phyloP scores from a whole-genome alignment of 2,329 filamentous ascomycete genomes.

The Fusarium sp. region DNA sequence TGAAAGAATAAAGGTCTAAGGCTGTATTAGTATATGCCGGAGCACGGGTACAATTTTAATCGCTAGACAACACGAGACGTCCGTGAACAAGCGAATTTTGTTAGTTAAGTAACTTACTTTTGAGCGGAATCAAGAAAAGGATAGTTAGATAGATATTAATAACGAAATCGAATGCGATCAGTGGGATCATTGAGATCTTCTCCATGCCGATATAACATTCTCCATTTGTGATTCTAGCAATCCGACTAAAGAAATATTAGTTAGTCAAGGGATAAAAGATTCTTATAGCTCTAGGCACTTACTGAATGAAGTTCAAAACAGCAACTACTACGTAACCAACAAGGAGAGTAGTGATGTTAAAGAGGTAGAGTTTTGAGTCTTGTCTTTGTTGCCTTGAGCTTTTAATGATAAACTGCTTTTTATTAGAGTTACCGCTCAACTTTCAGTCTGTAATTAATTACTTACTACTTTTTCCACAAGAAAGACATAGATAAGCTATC shows the following conservation, averaged over 20 bases:
- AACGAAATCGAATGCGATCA: conserved; percentile 71
- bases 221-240: conserved; percentile 66
- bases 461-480: conserved; percentile 73
- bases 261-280: conserved; percentile 1
- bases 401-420: conserved; percentile 67
- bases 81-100: no score
- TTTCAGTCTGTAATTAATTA: conserved; percentile 6
- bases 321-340: conserved; percentile 62
- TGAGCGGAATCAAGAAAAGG: conserved; percentile 71
- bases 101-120: conserved; percentile 55
- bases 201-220: conserved; percentile 74
- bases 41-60: no score
- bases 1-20: conserved; percentile 68
- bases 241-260: conserved; percentile 59
- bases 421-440: not conserved
- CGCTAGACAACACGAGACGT: no score
- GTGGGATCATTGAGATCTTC: conserved; percentile 68
- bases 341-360: conserved; percentile 71
- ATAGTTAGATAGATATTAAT: conserved; percentile 74
- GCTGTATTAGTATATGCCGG: not conserved
- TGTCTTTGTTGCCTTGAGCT: conserved; percentile 64
- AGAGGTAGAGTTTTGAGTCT: conserved; percentile 69
- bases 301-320: conserved; percentile 72
- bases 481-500: conserved; percentile 72
- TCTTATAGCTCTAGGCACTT: conserved; percentile 44